Base-by-base conservation (phyloP, 2,329 filamentous ascomycete genomes). In the Cercospora sp. region DNA sequence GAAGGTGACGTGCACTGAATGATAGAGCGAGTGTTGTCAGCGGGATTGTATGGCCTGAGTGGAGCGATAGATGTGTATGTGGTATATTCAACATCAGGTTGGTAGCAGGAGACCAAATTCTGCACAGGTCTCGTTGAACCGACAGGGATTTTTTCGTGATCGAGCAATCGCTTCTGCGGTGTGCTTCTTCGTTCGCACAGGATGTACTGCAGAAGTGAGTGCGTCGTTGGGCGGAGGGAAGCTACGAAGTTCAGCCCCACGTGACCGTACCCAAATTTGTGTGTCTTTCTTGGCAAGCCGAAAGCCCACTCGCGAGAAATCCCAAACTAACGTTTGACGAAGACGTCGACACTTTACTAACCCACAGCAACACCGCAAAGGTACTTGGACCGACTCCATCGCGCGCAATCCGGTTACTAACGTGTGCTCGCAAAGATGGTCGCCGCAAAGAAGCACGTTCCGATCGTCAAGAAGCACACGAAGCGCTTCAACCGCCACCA, bases 381-480 rank as follows among this genome's bases (percentile, higher is more conserved):
- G 61, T 64, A 64, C 31, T 9, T 26, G 18, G 48, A 64, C 48
- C 61, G 61, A 64, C n/a, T 16, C 7, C 20, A 26, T 30, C 30
- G 61, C 28, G 33, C 20, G 18, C 48, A 40, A 30, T 5, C 51
- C 30, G 48, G 33, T 40, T 64, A 64, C 61, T 64, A 26, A 64
- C 61, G 10, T 26, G 45, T 57, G 13, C 31, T 36, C 33, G 61
- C 48, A 53, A 75, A 94, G 94, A 98, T 98, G 95, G 93, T 94
- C 89, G 89, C 94, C 91, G 92, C 94, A 86, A 97, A 96, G 92
- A 96, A 97, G 89, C 95, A 98, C 86, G 90, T 98, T 83, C 91
- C 94, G 81, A 99, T 99, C 89, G 92, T 99, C 82, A 99, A 99
- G 93, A 99, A 99, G 93, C 93, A 93, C 97, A 93, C 91, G 81